Evolutionary conservation across 805 yeast genomes (phyloP), one percentile per base, ranked within the genome.

Genomic region (Lipomyces yamanashiensis): DNA sequence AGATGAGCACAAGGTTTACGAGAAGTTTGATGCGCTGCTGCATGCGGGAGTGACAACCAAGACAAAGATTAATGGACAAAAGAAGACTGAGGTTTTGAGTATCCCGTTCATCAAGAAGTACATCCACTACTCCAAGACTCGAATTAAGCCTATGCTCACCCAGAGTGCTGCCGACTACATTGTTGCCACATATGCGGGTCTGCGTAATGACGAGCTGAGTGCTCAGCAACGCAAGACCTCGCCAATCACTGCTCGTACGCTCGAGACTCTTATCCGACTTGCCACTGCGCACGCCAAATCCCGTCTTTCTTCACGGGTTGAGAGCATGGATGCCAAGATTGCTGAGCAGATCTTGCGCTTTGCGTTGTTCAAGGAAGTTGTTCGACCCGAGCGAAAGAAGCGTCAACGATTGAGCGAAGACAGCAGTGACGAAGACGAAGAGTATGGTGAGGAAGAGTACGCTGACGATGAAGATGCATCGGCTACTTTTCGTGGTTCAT

Each of bases 161-260:
- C 81, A 85, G 65, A 84, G 79, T 54, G 97, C 98, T 0, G 84
- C 92, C 9, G 88, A 86, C 59, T 84, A 87, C 74, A 91, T 95
- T 72, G 95, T 92, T 23, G 84, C 83, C 59, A 85, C 89, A 17
- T 95, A 93, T 74, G 80, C 96, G 1, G 85, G 86, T 12, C 81
- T 95, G 68, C 85, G 99, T 79, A 92, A 92, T 74, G 88, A 87
- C 72, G 89, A 87, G 69, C 62, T 77, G 28, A 71, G 71, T 3
- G 73, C 70, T 43, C 76, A 77, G 53, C 77, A 75, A 66, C 73
- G 81, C 44, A 84, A 88, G 58, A 92, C 97, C 0, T 88, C 97
- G 0, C 98, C 99, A 43, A 90, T 93, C 69, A 93, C 99, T 1
- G 96, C 98, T n/a, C 89, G 99, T 86, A 95, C 98, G 4, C 81